Evolutionary conservation across 106 monocot species (phyloP).

Genomic region (Phalaenopsis equestris): DNA sequence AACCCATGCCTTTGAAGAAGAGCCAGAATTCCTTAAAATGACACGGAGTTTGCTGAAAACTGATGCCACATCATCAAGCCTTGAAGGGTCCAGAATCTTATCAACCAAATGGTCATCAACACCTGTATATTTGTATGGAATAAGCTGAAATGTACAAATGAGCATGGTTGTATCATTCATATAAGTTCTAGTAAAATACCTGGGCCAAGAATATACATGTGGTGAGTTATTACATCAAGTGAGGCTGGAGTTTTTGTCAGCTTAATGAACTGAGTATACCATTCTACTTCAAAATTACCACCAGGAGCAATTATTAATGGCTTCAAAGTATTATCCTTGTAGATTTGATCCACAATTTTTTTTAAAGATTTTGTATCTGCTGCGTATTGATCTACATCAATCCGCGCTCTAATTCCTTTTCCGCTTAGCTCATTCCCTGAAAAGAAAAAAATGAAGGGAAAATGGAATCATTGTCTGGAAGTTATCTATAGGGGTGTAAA

Average conservation of each 20-base stretch:
- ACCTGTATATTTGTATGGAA: conserved; percentile 23
- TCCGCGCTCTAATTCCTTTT: conserved; percentile 55
- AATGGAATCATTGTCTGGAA: too few relatives aligned
- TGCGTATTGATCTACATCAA: conserved; percentile 65
- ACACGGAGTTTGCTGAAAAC: conserved; percentile 53
- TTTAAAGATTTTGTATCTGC: conserved; percentile 54
- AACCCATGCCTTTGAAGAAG: conserved; percentile 69
- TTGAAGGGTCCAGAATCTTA: conserved; percentile 69
- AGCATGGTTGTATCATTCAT: background rate
- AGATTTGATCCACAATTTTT: conserved; percentile 41
- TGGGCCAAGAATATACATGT: conserved; percentile 91
- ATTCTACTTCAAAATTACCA: conserved; percentile 63
- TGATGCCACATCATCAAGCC: conserved; percentile 48
- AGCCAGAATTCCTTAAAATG: conserved; percentile 38
- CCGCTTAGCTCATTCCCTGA: conserved; percentile 94
- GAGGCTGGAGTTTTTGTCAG: conserved; percentile 47
- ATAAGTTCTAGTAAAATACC: conserved; percentile 27
- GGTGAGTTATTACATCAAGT: conserved; percentile 82
- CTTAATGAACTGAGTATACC: conserved; percentile 54
- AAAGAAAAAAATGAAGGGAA: background rate
- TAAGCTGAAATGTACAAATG: background rate
- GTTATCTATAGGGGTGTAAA: too few relatives aligned
- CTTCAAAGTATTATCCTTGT: conserved; percentile 32
- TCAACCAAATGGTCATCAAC: conserved; percentile 66
- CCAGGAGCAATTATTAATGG: conserved; percentile 77